Conservation (phyloP, 345 rosid genomes). For the Camelina laxa region DNA sequence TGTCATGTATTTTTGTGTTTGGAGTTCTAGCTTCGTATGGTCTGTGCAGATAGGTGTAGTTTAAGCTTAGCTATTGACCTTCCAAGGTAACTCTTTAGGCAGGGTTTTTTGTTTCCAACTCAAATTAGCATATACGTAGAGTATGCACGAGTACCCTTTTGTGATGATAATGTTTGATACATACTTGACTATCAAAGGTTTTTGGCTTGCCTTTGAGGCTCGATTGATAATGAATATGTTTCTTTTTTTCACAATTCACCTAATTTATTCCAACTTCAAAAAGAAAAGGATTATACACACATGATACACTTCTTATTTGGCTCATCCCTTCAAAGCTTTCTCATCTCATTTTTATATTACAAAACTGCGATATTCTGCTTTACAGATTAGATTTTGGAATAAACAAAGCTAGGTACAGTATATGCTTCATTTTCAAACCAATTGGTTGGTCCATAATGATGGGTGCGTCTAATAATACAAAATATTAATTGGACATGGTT, state of each 20-base stretch:
- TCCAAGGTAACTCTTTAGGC: conserved; percentile 4
- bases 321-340: conserved; percentile 41
- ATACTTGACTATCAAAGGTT: not conserved
- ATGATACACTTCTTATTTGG: conserved; percentile 37
- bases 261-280: conserved; percentile 30
- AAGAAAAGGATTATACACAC: conserved; percentile 26
- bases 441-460: conserved; percentile 40
- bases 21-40: not conserved
- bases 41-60: not conserved
- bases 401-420: conserved; percentile 22
- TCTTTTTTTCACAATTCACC: conserved; percentile 29
- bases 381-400: conserved; percentile 20
- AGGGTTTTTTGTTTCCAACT: conserved; percentile 12
- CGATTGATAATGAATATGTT: conserved; percentile 24
- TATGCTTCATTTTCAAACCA: conserved; percentile 44
- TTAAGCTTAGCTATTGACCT: not conserved
- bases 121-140: conserved; percentile 12
- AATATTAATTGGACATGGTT: conserved; percentile 26
- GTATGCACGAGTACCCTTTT: conserved; percentile 17
- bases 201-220: conserved; percentile 23
- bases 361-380: conserved; percentile 10
- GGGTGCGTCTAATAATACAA: conserved; percentile 29
- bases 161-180: conserved; percentile 11
- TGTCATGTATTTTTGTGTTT: not conserved
- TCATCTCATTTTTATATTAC: conserved; percentile 29